Percentiles rank a stretch among this genome's conserved stretches.
Conservation (phyloP, 169 alveolate genomes). For the Cryptosporidium viatorum region DNA sequence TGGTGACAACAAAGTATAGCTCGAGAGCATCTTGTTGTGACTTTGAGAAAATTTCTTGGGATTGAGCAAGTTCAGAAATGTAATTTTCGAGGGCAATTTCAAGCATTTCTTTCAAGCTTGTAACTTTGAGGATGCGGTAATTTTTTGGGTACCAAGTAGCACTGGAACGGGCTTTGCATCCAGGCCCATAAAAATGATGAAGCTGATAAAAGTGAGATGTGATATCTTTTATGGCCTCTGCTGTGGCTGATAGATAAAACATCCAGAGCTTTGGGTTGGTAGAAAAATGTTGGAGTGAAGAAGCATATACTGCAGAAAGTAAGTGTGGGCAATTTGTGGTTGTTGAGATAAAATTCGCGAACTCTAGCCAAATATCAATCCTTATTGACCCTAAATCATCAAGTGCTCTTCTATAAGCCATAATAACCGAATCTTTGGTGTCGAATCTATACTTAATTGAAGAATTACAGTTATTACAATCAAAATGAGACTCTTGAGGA, state of each 20-base stretch:
- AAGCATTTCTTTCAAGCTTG: background rate
- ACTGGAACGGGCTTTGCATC: slow-evolving; percentile 32
- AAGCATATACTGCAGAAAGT: slow-evolving; percentile 24
- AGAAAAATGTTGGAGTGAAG: slow-evolving; percentile 54
- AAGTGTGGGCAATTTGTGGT: slow-evolving; percentile 67
- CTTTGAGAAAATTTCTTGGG: background rate
- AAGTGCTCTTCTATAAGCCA: slow-evolving; percentile 72
- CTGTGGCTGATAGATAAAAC: slow-evolving; percentile 21
- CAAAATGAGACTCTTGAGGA: background rate
- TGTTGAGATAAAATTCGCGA: slow-evolving; percentile 66
- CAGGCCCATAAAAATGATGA: slow-evolving; percentile 25
- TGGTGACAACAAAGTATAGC: slow-evolving; percentile 19
- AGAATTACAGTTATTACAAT: background rate
- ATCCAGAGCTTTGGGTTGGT: slow-evolving; percentile 56
- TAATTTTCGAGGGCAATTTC: slow-evolving; percentile 7
- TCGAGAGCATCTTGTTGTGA: slow-evolving; percentile 42
- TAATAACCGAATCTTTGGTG: slow-evolving; percentile 59
- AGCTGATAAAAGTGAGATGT: slow-evolving; percentile 1
- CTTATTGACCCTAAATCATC: slow-evolving; percentile 74
- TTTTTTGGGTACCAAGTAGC: slow-evolving; percentile 59
- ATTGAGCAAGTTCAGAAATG: background rate
- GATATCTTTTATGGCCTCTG: slow-evolving; percentile 32
- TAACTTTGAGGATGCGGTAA: background rate
- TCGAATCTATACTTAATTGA: slow-evolving; percentile 12
- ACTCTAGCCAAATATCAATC: slow-evolving; percentile 64